Conservation (phyloP, 805 yeast species). For the Cyberlindnera mycetangii region DNA sequence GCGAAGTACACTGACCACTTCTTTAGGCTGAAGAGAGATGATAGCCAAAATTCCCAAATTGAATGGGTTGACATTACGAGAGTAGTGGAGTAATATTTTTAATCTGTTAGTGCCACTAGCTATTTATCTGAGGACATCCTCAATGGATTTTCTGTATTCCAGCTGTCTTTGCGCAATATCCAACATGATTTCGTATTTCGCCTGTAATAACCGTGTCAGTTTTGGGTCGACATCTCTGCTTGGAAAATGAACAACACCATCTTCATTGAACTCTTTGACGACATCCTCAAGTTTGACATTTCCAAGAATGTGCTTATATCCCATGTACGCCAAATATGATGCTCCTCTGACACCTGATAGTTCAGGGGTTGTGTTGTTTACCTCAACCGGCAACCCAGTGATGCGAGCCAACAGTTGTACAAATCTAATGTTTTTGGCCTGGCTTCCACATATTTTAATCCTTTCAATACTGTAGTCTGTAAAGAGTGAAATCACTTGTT, state of each 20-base stretch:
- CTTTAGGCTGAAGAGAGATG: slow-evolving; percentile 77
- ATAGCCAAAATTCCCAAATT: slow-evolving; percentile 76
- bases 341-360: slow-evolving; percentile 32
- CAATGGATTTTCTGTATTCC: slow-evolving; percentile 28
- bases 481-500: slow-evolving; percentile 37
- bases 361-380: slow-evolving; percentile 18
- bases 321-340: slow-evolving; percentile 21
- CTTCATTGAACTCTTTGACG: slow-evolving; percentile 10
- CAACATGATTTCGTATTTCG: slow-evolving; percentile 27
- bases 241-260: background rate
- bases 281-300: slow-evolving; percentile 11
- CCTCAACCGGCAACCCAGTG: slow-evolving; percentile 23
- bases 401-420: slow-evolving; percentile 31
- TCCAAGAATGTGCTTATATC: background rate
- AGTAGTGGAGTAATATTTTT: slow-evolving; percentile 19
- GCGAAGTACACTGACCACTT: slow-evolving; percentile 82
- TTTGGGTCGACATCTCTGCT: slow-evolving; percentile 7
- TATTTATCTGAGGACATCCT: slow-evolving; percentile 2
- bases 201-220: slow-evolving; percentile 22
- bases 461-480: slow-evolving; percentile 27
- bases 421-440: slow-evolving; percentile 45
- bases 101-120: background rate
- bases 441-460: slow-evolving; percentile 51
- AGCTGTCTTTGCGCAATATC: slow-evolving; percentile 37
- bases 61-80: slow-evolving; percentile 48